Percentiles rank a stretch among this genome's conserved stretches.
phyloP scores from a whole-genome alignment of 192 early-diverging fungal species.

The Diversispora eburnea region DNA sequence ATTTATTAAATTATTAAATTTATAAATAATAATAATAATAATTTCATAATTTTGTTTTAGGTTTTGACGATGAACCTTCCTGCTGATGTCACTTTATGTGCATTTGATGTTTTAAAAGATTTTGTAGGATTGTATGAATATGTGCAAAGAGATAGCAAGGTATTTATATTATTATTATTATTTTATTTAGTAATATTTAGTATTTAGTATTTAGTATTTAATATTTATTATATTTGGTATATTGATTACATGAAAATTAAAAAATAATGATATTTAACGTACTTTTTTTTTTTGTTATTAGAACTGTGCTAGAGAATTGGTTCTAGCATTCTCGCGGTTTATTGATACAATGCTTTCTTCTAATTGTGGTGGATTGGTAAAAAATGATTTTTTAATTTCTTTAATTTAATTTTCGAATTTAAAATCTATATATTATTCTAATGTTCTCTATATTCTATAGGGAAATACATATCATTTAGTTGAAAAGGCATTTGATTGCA shows the following conservation, averaged over 20 bases:
- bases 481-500: constrained; percentile 68
- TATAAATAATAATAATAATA: too few species aligned
- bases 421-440: background rate
- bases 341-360: constrained; percentile 57
- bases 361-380: constrained; percentile 26
- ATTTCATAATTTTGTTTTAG: constrained; percentile 30
- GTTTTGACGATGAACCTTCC: constrained; percentile 57
- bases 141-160: constrained; percentile 65
- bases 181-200: background rate
- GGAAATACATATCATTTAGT: constrained; percentile 53
- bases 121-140: constrained; percentile 61
- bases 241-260: background rate
- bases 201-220: background rate
- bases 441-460: constrained; percentile 24
- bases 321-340: constrained; percentile 66
- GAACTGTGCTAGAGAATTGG: constrained; percentile 65
- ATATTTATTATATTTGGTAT: background rate
- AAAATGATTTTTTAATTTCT: too few species aligned
- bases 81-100: constrained; percentile 54
- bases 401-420: too few species aligned
- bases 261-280: too few species aligned
- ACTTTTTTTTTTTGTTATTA: constrained; percentile 25
- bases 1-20: background rate
- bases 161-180: constrained; percentile 25
- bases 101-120: constrained; percentile 62